These are phyloP conservation scores for Cucurbita moschata DNA, from an alignment of 306 rosid genomes.

Conservation along the genomic window DNA sequence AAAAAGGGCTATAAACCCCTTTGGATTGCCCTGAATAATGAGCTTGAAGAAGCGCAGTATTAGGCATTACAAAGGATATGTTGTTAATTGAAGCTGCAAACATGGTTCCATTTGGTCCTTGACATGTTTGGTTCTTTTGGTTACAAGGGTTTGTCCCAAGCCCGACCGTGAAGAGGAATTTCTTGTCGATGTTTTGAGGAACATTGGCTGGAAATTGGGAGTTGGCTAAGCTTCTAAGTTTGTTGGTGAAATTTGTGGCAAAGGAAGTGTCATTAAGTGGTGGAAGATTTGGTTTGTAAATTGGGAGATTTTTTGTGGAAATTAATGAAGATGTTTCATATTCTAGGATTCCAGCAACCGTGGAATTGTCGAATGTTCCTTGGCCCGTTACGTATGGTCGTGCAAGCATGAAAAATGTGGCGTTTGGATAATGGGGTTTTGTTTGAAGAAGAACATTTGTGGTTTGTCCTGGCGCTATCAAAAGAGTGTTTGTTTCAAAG, in stretches of 20 bases:
- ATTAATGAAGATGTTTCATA: neutral
- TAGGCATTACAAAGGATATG: neutral
- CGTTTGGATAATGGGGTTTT: neutral
- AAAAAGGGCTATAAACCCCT: neutral
- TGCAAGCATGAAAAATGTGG: neutral
- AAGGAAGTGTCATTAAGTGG: neutral
- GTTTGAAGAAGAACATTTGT: neutral
- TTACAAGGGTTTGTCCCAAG: conserved; percentile 3
- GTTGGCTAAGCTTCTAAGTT: neutral
- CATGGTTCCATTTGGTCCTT: neutral
- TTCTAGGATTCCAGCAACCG: neutral
- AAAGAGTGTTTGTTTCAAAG: neutral
- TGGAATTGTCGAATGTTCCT: conserved; percentile 1
- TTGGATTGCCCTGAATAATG: neutral
- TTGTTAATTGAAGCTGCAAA: neutral
- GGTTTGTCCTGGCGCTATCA: neutral
- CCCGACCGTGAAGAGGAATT: neutral
- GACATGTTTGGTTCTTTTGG: neutral
- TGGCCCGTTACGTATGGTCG: neutral
- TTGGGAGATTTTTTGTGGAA: neutral
- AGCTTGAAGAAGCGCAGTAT: neutral
- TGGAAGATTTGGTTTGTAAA: neutral
- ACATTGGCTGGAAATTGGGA: neutral
- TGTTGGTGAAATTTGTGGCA: neutral
- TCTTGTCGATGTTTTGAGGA: neutral